Base-by-base conservation (phyloP, 345 rosid genomes). In the Aquilaria yunnanensis region DNA sequence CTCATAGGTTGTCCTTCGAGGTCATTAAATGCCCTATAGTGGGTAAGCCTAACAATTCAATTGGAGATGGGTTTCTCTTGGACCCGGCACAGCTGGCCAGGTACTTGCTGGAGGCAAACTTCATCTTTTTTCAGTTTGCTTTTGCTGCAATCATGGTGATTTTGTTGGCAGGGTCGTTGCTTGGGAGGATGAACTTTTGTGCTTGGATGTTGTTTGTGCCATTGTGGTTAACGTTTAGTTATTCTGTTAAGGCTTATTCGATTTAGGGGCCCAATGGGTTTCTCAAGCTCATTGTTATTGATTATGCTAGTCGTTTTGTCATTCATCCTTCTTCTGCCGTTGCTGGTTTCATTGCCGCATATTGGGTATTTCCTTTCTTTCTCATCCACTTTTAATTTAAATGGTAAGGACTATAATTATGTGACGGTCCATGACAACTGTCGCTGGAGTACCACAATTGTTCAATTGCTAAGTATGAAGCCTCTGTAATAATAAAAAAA, bases 261-360 rank as follows among this genome's bases (percentile, higher is more conserved):
- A 75, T 85, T 5, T 85, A 85, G 86, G 85, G 86, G 11, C 1
- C 12, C 13, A 14, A 14, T 2, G 85, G 87, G 0, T 75, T 83
- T 63, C 72, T 85, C 51, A 8, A 31, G 0, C 0, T 10, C 0
- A 6, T 32, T 33, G 32, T 79, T 4, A 83, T 85, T 60, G 88
- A 83, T 64, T 85, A 80, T 58, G 88, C 88, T 0, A 84, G 86
- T 48, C 84, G 88, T 23, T 85, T 65, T 61, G 91, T 85, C 2
- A 77, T 85, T 57, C 91, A 85, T 66, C 84, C 83, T 12, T 85
- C 88, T 6, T 83, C 91, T 47, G 84, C 84, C n/a, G 86, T 83
- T 12, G 86, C 91, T 65, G 88, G 88, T 37, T 85, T 85, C 75
- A 80, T 84, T 13, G 88, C 90, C 63, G 80, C 87, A 66, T 80